Percentiles rank a stretch among this genome's conserved stretches.
Evolutionary conservation across 345 rosid genomes (phyloP).

Genomic region (Dipteronia sinensis): DNA sequence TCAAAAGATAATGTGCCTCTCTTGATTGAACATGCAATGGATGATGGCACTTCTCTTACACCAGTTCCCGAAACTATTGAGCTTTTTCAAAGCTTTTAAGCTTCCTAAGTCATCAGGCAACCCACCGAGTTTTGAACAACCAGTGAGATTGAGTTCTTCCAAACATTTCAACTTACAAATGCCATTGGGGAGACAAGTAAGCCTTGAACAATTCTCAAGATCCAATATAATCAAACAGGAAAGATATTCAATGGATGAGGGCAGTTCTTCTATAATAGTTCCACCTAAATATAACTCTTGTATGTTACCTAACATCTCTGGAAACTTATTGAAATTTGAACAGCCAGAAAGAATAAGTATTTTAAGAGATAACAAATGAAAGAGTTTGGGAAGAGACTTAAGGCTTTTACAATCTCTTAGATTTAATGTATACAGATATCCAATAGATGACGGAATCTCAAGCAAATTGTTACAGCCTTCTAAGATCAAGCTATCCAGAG

Average conservation of each 20-base stretch:
- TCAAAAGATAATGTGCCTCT: neutral
- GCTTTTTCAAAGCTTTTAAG: too few species aligned
- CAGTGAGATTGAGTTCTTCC: neutral
- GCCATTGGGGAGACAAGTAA: neutral
- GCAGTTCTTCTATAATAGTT: slow-evolving; percentile 2
- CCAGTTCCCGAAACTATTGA: too few species aligned
- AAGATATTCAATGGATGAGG: slow-evolving; percentile 7
- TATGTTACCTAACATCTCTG: neutral
- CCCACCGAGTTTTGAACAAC: neutral
- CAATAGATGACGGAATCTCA: slow-evolving; percentile 18
- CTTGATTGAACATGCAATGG: too few species aligned
- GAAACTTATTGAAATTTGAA: slow-evolving; percentile 17
- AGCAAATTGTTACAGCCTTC: slow-evolving; percentile 11
- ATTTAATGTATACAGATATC: neutral
- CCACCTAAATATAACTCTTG: slow-evolving; percentile 1
- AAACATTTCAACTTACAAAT: slow-evolving; percentile 12
- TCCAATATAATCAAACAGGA: neutral
- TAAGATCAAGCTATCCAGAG: slow-evolving; percentile 18
- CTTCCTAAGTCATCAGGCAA: neutral
- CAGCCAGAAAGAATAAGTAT: slow-evolving; percentile 13
- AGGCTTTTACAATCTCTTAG: slow-evolving; percentile 22
- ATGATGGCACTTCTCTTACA: too few species aligned
- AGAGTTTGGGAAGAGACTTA: slow-evolving; percentile 7
- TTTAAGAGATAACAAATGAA: neutral
- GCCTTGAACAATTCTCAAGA: neutral